phyloP scores from a whole-genome alignment of 2,329 filamentous ascomycete species.

The Aspergillus fischeri region DNA sequence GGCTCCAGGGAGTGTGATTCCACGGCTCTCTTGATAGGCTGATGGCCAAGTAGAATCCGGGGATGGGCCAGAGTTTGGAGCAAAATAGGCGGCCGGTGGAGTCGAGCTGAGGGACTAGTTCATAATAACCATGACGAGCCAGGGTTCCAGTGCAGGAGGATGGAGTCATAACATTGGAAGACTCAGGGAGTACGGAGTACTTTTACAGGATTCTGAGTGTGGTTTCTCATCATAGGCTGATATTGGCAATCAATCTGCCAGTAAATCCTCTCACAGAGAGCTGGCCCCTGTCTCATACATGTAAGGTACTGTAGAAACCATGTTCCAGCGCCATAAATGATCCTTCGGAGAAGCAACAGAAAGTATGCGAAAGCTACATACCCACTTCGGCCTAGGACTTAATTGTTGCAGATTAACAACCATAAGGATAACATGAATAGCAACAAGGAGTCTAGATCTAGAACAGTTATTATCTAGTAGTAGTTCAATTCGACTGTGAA shows the following conservation, averaged over 20 bases:
- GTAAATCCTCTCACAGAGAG: not conserved
- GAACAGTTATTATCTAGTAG: no score
- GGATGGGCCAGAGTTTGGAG: not conserved
- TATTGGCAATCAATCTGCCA: not conserved
- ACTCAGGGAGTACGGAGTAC: no score
- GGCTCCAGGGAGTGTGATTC: no score
- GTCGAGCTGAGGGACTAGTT: not conserved
- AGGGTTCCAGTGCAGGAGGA: not conserved
- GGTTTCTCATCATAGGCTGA: not conserved
- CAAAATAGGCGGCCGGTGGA: not conserved
- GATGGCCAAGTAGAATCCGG: not conserved
- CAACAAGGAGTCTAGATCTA: no score
- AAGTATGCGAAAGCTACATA: no score
- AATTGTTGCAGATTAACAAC: no score
- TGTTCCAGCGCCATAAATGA: no score
- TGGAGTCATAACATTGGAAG: not conserved
- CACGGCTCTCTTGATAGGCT: not conserved
- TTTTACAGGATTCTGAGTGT: not conserved
- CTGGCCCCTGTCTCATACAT: no score
- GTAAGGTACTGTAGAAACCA: no score
- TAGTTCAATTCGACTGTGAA: not conserved
- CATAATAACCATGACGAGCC: not conserved
- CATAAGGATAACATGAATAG: no score
- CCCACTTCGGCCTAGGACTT: no score
- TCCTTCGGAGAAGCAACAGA: no score